Conservation (phyloP, 2,329 filamentous ascomycete genomes). For the Podosphaera fusca region DNA sequence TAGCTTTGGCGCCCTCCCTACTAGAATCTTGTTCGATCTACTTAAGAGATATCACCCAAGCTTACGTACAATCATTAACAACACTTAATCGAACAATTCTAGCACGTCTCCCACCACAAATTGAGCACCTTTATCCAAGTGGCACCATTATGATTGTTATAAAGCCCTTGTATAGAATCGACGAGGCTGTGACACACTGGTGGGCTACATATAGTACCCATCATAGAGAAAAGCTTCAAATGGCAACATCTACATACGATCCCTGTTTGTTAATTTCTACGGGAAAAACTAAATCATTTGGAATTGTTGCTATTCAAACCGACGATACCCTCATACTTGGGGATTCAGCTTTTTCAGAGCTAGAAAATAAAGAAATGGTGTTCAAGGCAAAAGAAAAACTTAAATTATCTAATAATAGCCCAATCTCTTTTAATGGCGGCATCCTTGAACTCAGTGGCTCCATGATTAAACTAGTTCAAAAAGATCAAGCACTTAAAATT, state of each 20-base stretch:
- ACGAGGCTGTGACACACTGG: constrained; percentile 1
- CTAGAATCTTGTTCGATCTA: too few species aligned
- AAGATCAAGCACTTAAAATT: neutral
- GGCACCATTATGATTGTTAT: neutral
- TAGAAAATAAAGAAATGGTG: too few species aligned
- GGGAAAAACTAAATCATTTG: neutral
- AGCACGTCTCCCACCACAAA: neutral
- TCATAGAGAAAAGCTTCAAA: constrained; percentile 1
- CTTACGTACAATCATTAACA: neutral
- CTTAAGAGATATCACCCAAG: too few species aligned
- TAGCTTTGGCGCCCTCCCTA: too few species aligned
- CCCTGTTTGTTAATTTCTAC: neutral
- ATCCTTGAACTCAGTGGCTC: too few species aligned
- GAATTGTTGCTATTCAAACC: neutral
- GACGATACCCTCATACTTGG: too few species aligned
- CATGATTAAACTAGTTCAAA: neutral
- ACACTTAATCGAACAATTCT: neutral
- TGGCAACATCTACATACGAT: constrained; percentile 1
- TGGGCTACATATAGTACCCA: constrained; percentile 1
- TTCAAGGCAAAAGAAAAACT: too few species aligned
- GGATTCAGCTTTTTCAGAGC: too few species aligned
- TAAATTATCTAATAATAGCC: too few species aligned
- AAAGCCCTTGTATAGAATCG: constrained; percentile 1
- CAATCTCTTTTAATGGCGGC: too few species aligned
- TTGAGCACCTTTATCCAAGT: neutral